A percentile compares a stretch with the other conserved stretches of the same genome.
Evolutionary conservation across 2,329 filamentous ascomycete species (phyloP).

Genomic region (Beauveria medogensis): DNA sequence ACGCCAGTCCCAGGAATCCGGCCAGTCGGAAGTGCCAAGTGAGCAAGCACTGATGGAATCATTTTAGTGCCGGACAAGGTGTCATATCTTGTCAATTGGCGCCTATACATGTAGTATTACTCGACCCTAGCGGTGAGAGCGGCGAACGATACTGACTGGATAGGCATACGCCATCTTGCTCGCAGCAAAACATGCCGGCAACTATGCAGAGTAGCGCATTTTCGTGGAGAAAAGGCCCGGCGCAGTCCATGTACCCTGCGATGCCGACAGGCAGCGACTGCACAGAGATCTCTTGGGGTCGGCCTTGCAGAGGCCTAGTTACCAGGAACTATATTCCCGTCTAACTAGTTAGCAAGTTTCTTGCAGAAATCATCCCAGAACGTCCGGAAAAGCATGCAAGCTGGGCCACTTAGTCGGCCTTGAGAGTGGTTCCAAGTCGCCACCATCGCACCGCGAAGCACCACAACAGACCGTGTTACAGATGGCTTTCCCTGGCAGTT

Average conservation of each 20-base stretch:
- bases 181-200: not conserved
- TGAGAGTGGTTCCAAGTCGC: not conserved
- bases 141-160: not conserved
- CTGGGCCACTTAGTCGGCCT: not conserved
- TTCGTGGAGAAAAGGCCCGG: constrained; percentile 3
- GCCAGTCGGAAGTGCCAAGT: constrained; percentile 8
- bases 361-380: constrained; percentile 2
- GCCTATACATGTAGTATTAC: not conserved
- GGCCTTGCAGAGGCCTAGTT: not conserved
- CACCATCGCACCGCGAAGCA: not conserved
- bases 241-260: constrained; percentile 4
- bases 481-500: not conserved
- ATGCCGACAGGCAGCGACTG: constrained; percentile 4
- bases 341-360: constrained; percentile 6
- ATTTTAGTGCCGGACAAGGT: not conserved
- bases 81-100: not conserved
- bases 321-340: constrained; percentile 4
- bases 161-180: not conserved
- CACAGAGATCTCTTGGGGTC: constrained; percentile 11
- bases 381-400: not conserved
- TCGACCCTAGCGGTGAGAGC: not conserved
- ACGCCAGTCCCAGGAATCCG: constrained; percentile 10
- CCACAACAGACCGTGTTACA: not conserved
- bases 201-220: not conserved
- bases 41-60: not conserved